A percentile compares a stretch with the other conserved stretches of the same genome.
Conservation (phyloP, 176 grass and related monocot species). For the Rhipidocladum racemiflorum region DNA sequence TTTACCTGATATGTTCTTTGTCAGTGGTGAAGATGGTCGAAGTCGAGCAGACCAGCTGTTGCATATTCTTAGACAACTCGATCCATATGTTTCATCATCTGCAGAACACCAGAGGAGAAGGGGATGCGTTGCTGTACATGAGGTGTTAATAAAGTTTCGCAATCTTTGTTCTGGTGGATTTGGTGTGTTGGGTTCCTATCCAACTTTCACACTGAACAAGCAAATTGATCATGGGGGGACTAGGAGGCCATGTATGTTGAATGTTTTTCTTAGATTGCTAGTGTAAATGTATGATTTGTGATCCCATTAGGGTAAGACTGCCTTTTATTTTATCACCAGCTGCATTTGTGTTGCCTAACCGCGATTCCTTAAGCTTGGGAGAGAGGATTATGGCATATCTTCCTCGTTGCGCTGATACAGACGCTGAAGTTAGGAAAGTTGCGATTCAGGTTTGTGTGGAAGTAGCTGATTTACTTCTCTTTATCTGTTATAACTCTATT, state of each 20-base stretch:
- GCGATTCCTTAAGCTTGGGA: constrained; percentile 83
- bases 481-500: constrained; percentile 11
- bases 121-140: constrained; percentile 85
- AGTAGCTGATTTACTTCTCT: background rate
- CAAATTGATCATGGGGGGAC: constrained; percentile 58
- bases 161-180: constrained; percentile 85
- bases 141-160: constrained; percentile 81
- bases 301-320: constrained; percentile 17
- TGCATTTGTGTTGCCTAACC: constrained; percentile 90
- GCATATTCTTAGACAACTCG: constrained; percentile 96
- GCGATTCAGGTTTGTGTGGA: constrained; percentile 76
- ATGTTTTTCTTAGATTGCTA: constrained; percentile 16
- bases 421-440: constrained; percentile 70
- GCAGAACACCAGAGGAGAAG: constrained; percentile 91
- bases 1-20: constrained; percentile 25
- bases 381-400: constrained; percentile 92
- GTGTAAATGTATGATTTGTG: background rate
- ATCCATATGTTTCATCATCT: constrained; percentile 77
- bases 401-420: constrained; percentile 87
- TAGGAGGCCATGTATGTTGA: constrained; percentile 78
- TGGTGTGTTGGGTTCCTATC: constrained; percentile 55
- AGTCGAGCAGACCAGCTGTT: constrained; percentile 92
- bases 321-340: constrained; percentile 54
- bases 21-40: constrained; percentile 95
- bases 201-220: constrained; percentile 50